Evolutionary conservation across 2,329 filamentous ascomycete genomes (phyloP).

Genomic region (Xylariaceae sp.): DNA sequence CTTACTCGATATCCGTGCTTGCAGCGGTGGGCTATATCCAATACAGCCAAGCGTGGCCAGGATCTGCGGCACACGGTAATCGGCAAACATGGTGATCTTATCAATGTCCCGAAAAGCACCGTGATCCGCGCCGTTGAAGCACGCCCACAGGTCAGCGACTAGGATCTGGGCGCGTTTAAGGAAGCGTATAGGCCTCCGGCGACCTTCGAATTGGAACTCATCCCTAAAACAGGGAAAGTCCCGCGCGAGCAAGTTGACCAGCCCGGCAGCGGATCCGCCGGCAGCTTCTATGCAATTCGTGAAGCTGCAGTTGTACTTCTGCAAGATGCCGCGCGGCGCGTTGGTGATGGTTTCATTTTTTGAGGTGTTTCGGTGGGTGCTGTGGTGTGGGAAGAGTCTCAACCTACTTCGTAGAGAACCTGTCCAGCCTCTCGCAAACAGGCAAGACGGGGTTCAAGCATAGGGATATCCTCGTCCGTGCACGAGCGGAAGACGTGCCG

Average conservation of each 20-base stretch:
- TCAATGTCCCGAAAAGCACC: constrained; percentile 89
- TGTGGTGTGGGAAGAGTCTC: constrained; percentile 23
- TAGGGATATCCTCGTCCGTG: constrained; percentile 84
- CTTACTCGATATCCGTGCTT: constrained; percentile 69
- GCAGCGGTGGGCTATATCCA: constrained; percentile 80
- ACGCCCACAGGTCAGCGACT: constrained; percentile 95
- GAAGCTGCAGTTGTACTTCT: constrained; percentile 80
- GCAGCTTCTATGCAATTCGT: constrained; percentile 75
- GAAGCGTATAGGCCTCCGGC: constrained; percentile 73
- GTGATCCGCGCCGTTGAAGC: constrained; percentile 80
- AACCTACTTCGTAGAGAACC: constrained; percentile 74
- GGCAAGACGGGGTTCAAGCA: constrained; percentile 76
- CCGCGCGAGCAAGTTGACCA: constrained; percentile 84
- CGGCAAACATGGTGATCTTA: constrained; percentile 97
- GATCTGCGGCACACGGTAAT: constrained; percentile 96
- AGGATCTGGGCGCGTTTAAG: constrained; percentile 96
- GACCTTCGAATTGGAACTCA: constrained; percentile 75
- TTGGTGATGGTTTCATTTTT: constrained; percentile 22
- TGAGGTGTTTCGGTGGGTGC: constrained; percentile 20
- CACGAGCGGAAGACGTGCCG: constrained; percentile 83
- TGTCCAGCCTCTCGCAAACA: constrained; percentile 84
- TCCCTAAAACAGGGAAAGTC: constrained; percentile 89
- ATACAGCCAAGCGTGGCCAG: constrained; percentile 82
- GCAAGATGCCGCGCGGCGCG: constrained; percentile 31
- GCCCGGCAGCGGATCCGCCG: constrained; percentile 76